Percentiles rank a stretch among this genome's conserved stretches.
Evolutionary conservation across 805 yeast genomes (phyloP).

Genomic region (Yamadazyma akitaensis): DNA sequence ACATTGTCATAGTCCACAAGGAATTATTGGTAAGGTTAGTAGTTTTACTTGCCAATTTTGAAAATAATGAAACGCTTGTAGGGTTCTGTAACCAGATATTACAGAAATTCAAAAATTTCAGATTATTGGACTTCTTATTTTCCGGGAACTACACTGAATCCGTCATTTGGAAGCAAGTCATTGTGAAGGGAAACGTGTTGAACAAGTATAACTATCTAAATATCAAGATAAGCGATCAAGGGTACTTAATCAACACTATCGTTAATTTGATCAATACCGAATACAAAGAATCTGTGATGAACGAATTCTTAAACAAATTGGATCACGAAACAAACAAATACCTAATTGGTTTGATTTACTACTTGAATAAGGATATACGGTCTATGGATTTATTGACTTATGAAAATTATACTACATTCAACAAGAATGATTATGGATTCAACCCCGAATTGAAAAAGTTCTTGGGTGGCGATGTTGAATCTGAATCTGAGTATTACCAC

Average conservation of each 20-base stretch:
- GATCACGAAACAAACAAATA: slow-evolving; percentile 27
- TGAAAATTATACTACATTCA: slow-evolving; percentile 7
- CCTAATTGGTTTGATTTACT: slow-evolving; percentile 32
- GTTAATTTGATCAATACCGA: slow-evolving; percentile 27
- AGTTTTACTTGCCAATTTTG: slow-evolving; percentile 31
- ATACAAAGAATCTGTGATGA: slow-evolving; percentile 41
- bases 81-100: slow-evolving; percentile 22
- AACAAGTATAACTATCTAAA: slow-evolving; percentile 11
- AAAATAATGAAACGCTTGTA: slow-evolving; percentile 25
- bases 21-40: slow-evolving; percentile 26
- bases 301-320: slow-evolving; percentile 38
- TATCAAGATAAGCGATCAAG: slow-evolving; percentile 16
- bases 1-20: slow-evolving; percentile 27
- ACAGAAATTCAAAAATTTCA: slow-evolving; percentile 24
- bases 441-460: slow-evolving; percentile 4
- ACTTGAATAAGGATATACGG: slow-evolving; percentile 23
- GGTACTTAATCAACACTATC: slow-evolving; percentile 35
- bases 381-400: slow-evolving; percentile 7
- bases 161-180: slow-evolving; percentile 6
- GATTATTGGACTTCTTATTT: slow-evolving; percentile 5
- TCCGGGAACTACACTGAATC: background rate
- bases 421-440: slow-evolving; percentile 1
- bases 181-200: slow-evolving; percentile 7
- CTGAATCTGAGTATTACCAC: slow-evolving; percentile 12
- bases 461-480: slow-evolving; percentile 1